Evolutionary conservation across 768 basidiomycete genomes (phyloP).

Genomic region (Sarcomyxa edulis): DNA sequence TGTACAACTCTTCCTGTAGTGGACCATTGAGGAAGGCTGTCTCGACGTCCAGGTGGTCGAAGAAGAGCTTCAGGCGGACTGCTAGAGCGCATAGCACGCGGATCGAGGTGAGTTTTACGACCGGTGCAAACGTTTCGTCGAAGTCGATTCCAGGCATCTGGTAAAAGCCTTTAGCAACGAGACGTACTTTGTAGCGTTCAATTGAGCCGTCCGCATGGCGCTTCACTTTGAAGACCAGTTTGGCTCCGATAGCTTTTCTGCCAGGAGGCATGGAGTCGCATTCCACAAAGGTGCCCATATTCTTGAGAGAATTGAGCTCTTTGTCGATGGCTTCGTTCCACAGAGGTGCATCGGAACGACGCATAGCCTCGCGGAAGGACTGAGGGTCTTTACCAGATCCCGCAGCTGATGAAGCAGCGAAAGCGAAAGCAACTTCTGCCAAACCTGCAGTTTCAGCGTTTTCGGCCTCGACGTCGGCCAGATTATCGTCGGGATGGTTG

Average conservation of each 20-base stretch:
- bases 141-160: conserved; percentile 34
- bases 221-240: conserved; percentile 1
- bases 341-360: conserved; percentile 2
- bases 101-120: conserved; percentile 24
- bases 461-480: too few relatives aligned
- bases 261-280: neutral
- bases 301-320: neutral
- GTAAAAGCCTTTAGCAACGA: conserved; percentile 27
- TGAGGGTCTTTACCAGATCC: too few relatives aligned
- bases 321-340: conserved; percentile 3
- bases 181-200: conserved; percentile 18
- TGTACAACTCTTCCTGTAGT: conserved; percentile 10
- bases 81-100: conserved; percentile 27
- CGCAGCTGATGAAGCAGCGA: too few relatives aligned
- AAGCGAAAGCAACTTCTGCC: too few relatives aligned
- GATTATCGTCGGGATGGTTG: too few relatives aligned
- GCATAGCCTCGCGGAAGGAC: conserved; percentile 1
- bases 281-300: neutral
- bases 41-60: conserved; percentile 37
- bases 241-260: neutral
- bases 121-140: conserved; percentile 21
- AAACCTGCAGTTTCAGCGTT: too few relatives aligned
- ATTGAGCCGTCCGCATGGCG: neutral
- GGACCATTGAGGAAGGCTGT: conserved; percentile 25
- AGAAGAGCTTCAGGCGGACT: conserved; percentile 23